phyloP scores from a whole-genome alignment of 2,329 filamentous ascomycete species.

The Pleoardoris graminearum region DNA sequence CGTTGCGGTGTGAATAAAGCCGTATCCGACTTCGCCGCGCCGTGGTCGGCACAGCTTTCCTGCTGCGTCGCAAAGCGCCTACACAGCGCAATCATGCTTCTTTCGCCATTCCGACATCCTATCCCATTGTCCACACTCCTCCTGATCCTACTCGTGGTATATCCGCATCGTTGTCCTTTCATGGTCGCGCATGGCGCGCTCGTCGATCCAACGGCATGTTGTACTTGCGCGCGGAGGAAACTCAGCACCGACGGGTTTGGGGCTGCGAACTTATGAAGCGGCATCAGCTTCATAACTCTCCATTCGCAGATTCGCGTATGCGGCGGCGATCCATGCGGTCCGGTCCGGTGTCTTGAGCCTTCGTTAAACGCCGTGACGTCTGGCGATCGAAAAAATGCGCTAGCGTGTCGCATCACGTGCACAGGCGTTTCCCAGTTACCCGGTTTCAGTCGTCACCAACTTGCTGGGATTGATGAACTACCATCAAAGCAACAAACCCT shows the following conservation, averaged over 20 bases:
- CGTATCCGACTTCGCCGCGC: background rate
- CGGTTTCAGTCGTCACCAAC: background rate
- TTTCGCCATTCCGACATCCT: constrained; percentile 3
- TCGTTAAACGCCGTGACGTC: constrained; percentile 13
- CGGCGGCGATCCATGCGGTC: constrained; percentile 35
- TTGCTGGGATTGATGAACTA: background rate
- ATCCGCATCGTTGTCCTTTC: constrained; percentile 23
- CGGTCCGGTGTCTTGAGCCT: constrained; percentile 10
- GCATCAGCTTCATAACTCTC: constrained; percentile 44
- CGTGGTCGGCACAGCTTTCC: constrained; percentile 1
- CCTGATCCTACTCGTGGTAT: constrained; percentile 8
- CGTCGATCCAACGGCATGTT: constrained; percentile 33
- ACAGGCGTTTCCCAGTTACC: constrained; percentile 3
- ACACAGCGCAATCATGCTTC: background rate
- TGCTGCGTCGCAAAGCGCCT: constrained; percentile 12
- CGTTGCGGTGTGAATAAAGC: background rate
- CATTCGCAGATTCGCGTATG: constrained; percentile 21
- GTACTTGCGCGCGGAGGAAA: constrained; percentile 43
- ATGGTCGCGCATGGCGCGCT: constrained; percentile 27
- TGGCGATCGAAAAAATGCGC: constrained; percentile 21
- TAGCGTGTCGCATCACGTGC: constrained; percentile 34
- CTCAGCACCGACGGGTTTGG: constrained; percentile 44
- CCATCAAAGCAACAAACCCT: background rate
- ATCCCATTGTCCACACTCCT: constrained; percentile 4
- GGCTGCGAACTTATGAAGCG: constrained; percentile 35